These are phyloP conservation scores for Teratosphaeria epicoccoides DNA, from an alignment of 2,329 filamentous ascomycete genomes.

Conservation along the genomic window DNA sequence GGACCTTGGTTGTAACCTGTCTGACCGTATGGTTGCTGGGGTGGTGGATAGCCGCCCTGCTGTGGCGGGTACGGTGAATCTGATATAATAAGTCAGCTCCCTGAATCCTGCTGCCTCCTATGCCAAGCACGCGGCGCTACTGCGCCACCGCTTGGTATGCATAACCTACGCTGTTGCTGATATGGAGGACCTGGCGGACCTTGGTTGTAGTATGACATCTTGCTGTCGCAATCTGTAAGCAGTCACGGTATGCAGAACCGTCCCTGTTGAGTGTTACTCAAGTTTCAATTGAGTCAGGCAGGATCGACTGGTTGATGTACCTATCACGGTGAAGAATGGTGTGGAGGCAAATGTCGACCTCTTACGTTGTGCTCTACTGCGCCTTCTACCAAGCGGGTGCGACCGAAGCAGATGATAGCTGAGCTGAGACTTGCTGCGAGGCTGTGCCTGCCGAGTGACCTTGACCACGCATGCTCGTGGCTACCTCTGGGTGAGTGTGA, in stretches of 20 bases:
- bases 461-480: too few species aligned
- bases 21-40: conserved; percentile 10
- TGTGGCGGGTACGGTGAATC: conserved; percentile 11
- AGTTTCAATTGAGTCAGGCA: too few species aligned
- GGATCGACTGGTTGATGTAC: neutral
- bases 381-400: neutral
- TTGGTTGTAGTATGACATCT: conserved; percentile 10
- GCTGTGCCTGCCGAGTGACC: neutral
- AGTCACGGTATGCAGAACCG: neutral
- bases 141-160: neutral
- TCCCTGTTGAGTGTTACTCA: too few species aligned
- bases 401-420: neutral
- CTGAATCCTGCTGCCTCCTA: neutral
- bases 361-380: neutral
- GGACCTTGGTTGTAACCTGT: conserved; percentile 10
- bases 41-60: conserved; percentile 9
- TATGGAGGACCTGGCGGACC: conserved; percentile 5
- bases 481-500: too few species aligned
- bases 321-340: neutral
- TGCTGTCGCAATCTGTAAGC: neutral
- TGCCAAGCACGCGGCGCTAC: neutral
- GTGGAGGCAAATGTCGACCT: neutral
- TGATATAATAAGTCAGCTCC: conserved; percentile 1
- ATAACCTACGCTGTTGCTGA: conserved; percentile 9
- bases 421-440: neutral